Evolutionary conservation across 148 eudicot genomes (phyloP).

Genomic region (Vaccinium macrocarpon): DNA sequence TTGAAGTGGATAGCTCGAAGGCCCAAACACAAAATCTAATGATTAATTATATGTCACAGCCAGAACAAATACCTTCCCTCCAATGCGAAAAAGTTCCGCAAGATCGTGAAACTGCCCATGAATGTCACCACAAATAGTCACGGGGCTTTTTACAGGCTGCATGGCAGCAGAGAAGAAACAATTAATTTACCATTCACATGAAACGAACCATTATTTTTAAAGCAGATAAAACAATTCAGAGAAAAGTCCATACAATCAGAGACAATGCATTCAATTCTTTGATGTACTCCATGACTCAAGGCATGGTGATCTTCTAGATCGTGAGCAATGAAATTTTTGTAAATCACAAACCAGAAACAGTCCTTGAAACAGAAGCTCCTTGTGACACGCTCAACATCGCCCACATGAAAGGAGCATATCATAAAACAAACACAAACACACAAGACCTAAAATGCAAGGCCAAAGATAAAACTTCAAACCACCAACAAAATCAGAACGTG

Average conservation of each 20-base stretch:
- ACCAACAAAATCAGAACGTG: too few relatives aligned
- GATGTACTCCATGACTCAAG: neutral
- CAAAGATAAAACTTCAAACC: neutral
- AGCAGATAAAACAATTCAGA: neutral
- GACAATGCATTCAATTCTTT: neutral
- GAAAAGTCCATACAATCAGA: neutral
- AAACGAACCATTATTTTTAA: neutral
- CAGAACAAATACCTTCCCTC: slow-evolving; percentile 68
- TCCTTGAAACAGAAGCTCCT: neutral
- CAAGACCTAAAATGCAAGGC: neutral
- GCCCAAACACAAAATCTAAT: neutral
- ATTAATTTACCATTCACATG: neutral
- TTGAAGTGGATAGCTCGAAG: neutral
- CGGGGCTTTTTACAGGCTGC: slow-evolving; percentile 99
- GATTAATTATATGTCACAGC: neutral
- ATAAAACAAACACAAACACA: neutral
- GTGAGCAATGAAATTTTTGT: neutral
- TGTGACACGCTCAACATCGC: neutral
- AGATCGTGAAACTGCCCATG: slow-evolving; percentile 98
- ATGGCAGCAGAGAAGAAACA: slow-evolving; percentile 16
- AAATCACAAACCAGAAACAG: neutral
- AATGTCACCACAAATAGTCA: slow-evolving; percentile 94
- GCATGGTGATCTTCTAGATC: neutral
- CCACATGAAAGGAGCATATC: neutral
- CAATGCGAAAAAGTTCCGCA: slow-evolving; percentile 94